phyloP scores from a whole-genome alignment of 108 stramenopile genomes.

The Discostella stelligeroides region DNA sequence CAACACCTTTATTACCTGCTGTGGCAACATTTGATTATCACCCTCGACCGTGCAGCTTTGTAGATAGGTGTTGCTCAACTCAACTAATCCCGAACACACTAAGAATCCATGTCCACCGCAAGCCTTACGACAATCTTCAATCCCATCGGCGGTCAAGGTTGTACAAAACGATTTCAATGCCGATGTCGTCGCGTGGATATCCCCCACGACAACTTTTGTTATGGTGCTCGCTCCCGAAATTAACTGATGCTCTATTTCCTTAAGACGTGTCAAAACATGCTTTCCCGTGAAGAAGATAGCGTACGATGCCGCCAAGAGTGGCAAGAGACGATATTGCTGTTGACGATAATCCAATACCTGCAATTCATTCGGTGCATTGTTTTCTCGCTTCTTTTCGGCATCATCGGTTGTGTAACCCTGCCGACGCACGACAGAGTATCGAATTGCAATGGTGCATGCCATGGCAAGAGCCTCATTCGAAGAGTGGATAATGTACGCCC shows the following conservation, averaged over 20 bases:
- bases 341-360: constrained; percentile 95
- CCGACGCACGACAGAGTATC: constrained; percentile 91
- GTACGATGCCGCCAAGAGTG: constrained; percentile 87
- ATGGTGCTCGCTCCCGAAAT: constrained; percentile 58
- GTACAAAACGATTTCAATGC: constrained; percentile 90
- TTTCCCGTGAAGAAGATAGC: constrained; percentile 91
- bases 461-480: constrained; percentile 77
- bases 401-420: constrained; percentile 86
- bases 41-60: constrained; percentile 94
- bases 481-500: constrained; percentile 73
- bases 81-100: constrained; percentile 89
- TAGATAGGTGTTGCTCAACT: constrained; percentile 87
- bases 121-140: constrained; percentile 94
- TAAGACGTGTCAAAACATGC: constrained; percentile 61
- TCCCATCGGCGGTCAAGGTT: constrained; percentile 90
- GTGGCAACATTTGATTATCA: constrained; percentile 93
- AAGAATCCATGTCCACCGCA: constrained; percentile 97
- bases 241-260: constrained; percentile 72
- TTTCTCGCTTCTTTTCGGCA: constrained; percentile 29
- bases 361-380: constrained; percentile 49
- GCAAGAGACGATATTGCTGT: constrained; percentile 94
- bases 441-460: constrained; percentile 88
- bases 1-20: constrained; percentile 87
- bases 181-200: constrained; percentile 93
- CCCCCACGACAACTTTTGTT: constrained; percentile 71